A percentile compares a stretch with the other conserved stretches of the same genome.
phyloP scores from a whole-genome alignment of 805 yeast species.

The Candida pseudoglaebosa region DNA sequence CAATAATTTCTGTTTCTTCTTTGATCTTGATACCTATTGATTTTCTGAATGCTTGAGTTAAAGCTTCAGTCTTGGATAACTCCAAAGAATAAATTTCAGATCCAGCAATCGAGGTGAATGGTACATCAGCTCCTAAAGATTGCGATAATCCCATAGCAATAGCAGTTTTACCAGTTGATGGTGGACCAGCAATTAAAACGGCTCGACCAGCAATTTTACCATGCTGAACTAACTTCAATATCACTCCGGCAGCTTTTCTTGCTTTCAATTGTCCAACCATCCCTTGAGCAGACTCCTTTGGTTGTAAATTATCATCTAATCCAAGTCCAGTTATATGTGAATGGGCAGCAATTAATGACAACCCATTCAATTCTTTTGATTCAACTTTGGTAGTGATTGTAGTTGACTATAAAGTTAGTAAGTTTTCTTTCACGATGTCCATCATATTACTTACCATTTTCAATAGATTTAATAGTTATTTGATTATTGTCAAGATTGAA shows the following conservation, averaged over 20 bases:
- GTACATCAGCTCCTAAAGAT: slow-evolving; percentile 73
- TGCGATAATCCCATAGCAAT: slow-evolving; percentile 91
- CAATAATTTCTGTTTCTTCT: slow-evolving; percentile 95
- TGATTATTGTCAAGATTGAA: not conserved
- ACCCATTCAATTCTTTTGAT: slow-evolving; percentile 35
- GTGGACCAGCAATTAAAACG: slow-evolving; percentile 94
- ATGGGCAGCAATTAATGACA: slow-evolving; percentile 92
- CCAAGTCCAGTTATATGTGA: slow-evolving; percentile 97
- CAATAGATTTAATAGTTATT: not conserved
- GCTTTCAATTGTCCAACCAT: slow-evolving; percentile 98
- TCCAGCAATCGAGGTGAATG: slow-evolving; percentile 93
- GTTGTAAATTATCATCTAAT: slow-evolving; percentile 85
- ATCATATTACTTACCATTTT: not conserved
- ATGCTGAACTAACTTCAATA: slow-evolving; percentile 87
- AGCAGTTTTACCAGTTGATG: slow-evolving; percentile 98
- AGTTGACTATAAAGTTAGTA: slow-evolving; percentile 11
- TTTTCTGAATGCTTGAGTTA: slow-evolving; percentile 94
- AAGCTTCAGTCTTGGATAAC: slow-evolving; percentile 90
- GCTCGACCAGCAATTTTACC: slow-evolving; percentile 97
- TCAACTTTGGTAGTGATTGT: slow-evolving; percentile 31
- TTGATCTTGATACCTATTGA: slow-evolving; percentile 93
- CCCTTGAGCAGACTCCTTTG: slow-evolving; percentile 77
- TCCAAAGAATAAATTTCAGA: slow-evolving; percentile 91
- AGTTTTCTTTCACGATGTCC: not conserved
- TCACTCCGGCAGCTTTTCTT: slow-evolving; percentile 92